phyloP scores from a whole-genome alignment of 306 rosid species.

The Hippophae tibetana region DNA sequence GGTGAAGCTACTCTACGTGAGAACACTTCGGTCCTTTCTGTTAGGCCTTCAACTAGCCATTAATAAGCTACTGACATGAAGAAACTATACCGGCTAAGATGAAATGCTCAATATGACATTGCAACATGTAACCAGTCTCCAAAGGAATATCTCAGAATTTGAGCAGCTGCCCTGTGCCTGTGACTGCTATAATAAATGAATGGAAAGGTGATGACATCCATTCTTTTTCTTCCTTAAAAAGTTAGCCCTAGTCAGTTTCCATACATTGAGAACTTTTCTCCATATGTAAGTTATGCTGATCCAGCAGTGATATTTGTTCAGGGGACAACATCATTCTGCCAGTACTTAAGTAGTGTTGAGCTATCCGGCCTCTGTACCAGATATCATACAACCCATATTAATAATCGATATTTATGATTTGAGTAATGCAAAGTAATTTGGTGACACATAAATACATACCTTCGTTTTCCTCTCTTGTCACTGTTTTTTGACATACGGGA shows the following conservation, averaged over 20 bases:
- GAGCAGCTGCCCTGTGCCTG: constrained; percentile 12
- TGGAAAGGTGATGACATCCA: constrained; percentile 1
- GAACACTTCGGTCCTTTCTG: neutral
- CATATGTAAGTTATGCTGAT: constrained; percentile 33
- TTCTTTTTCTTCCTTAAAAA: constrained; percentile 17
- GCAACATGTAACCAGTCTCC: constrained; percentile 1
- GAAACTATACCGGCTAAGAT: neutral
- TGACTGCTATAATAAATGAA: constrained; percentile 3
- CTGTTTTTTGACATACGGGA: constrained; percentile 42
- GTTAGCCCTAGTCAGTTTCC: constrained; percentile 18
- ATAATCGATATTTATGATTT: neutral
- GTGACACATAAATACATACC: constrained; percentile 30
- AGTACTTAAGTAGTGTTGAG: constrained; percentile 64
- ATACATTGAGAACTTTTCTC: constrained; percentile 23
- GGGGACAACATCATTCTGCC: constrained; percentile 44
- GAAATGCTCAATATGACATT: neutral
- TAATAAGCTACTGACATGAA: constrained; percentile 1
- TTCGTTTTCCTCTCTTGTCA: constrained; percentile 32
- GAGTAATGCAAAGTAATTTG: constrained; percentile 7
- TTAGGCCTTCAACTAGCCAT: constrained; percentile 2
- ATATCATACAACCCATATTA: constrained; percentile 18
- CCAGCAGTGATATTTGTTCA: constrained; percentile 54
- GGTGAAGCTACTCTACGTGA: neutral
- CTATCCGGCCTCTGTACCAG: constrained; percentile 42
- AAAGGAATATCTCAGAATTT: neutral